Evolutionary conservation across 2,329 filamentous ascomycete species (phyloP).

Genomic region (Grosmannia serpens): DNA sequence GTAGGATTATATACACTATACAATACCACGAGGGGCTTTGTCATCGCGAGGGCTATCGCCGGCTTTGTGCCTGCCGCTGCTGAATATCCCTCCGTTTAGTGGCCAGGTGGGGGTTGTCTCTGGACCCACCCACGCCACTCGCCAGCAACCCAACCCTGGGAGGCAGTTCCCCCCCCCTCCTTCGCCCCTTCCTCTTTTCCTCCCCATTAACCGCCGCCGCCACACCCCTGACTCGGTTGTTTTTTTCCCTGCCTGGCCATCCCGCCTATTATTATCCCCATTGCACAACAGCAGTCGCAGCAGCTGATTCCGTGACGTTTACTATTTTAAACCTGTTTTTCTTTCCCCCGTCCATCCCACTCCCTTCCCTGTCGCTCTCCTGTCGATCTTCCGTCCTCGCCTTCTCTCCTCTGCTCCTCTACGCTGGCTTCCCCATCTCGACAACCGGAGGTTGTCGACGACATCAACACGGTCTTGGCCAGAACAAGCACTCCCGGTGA

Average conservation of each 20-base stretch:
- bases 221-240: not conserved
- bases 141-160: not conserved
- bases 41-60: too few relatives aligned
- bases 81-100: not conserved
- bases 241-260: not conserved
- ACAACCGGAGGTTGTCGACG: constrained; percentile 10
- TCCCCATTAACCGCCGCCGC: not conserved
- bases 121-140: not conserved
- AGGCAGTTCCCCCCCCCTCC: not conserved
- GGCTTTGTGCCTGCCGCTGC: not conserved
- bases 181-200: not conserved
- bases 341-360: not conserved
- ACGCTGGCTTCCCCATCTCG: constrained; percentile 13
- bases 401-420: not conserved
- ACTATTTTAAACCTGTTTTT: not conserved
- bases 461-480: constrained; percentile 5
- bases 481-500: constrained; percentile 24
- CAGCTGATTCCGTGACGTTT: not conserved
- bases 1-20: not conserved
- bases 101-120: not conserved
- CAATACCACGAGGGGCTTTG: too few relatives aligned
- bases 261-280: not conserved
- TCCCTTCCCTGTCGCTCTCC: not conserved
- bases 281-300: not conserved
- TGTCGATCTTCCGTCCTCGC: not conserved